Base-by-base conservation (phyloP, 805 yeast species). In the Lachancea quebecensis region DNA sequence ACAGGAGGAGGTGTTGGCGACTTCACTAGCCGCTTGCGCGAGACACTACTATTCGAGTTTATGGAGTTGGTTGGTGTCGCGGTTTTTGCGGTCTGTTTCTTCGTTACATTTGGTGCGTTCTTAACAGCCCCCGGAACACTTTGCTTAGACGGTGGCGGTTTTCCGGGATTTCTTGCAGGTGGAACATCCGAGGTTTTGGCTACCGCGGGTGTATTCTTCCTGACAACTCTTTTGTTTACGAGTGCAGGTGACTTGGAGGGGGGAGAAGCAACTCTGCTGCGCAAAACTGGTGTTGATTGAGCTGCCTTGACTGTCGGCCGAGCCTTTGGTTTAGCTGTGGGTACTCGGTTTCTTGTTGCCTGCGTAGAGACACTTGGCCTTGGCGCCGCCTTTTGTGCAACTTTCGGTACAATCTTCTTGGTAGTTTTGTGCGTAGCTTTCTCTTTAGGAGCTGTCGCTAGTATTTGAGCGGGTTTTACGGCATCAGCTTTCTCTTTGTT, bases 401-500 rank as follows among this genome's bases (percentile, higher is more conserved):
- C 17, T 34, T 15, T 34, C 18, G 18, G 37, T 15, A 16, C 11
- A 34, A 25, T 18, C 14, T 30, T 14, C 17, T 32, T 40, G 4
- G 37, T 8, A 5, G 25, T 8, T 17, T 18, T 30, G 3, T 12
- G 29, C 15, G 28, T 33, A 12, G 37, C 14, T 18, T 34, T 41
- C 35, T 34, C 34, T 21, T 27, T 16, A 6, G 32, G 17, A 21
- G 56, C 33, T 14, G 52, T 34, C 3, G 61, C 52, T 10, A 58
- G 44, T 15, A 61, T 57, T 31, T 42, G 55, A 11, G 55, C 51
- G 10, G 45, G 40, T 38, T 52, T 51, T 15, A 48, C 33, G 12
- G 41, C n/a, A 5, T 35, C 14, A 8, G 14, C 3, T 10, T 15
- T 15, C 35, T 39, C 36, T 16, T 11, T 34, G 12, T 29, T 14